A percentile compares a stretch with the other conserved stretches of the same genome.
Conservation (phyloP, 2,329 filamentous ascomycete species). For the Rhinocladiella mackenziei region DNA sequence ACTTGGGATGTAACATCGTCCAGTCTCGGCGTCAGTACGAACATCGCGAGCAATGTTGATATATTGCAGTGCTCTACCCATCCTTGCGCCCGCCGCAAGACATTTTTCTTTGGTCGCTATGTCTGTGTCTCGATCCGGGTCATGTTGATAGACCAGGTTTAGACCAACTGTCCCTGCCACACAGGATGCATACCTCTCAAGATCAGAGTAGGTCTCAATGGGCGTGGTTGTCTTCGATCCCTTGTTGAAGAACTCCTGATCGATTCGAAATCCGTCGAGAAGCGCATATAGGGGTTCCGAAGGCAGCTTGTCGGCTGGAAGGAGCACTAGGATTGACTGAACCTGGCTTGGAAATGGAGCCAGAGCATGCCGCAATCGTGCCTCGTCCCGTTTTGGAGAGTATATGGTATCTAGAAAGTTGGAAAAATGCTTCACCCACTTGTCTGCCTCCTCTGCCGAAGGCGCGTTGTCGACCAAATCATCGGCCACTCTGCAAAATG, state of each 20-base stretch:
- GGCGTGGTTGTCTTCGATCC: conserved; percentile 43
- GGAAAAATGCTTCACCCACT: conserved; percentile 58
- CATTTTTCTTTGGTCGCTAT: conserved; percentile 40
- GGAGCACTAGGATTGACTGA: conserved; percentile 54
- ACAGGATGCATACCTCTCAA: conserved; percentile 61
- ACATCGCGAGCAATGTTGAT: conserved; percentile 74
- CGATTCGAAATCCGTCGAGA: conserved; percentile 65
- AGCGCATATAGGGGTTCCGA: conserved; percentile 60
- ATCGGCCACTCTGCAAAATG: conserved; percentile 69
- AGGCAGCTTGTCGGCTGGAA: conserved; percentile 57
- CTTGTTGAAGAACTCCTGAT: conserved; percentile 52
- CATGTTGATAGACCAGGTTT: conserved; percentile 61
- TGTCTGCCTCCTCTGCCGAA: conserved; percentile 49
- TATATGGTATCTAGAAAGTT: conserved; percentile 51
- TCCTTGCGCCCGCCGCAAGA: conserved; percentile 55
- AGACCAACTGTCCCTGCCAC: conserved; percentile 71
- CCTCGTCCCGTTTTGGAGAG: conserved; percentile 41
- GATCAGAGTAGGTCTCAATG: conserved; percentile 55
- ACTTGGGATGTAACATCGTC: conserved; percentile 64
- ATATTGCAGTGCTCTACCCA: conserved; percentile 73
- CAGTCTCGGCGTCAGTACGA: conserved; percentile 60
- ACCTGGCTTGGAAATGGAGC: conserved; percentile 51
- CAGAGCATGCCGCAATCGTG: conserved; percentile 29
- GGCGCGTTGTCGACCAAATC: conserved; percentile 66
- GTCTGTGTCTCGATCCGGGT: conserved; percentile 28